Evolutionary conservation across 2,329 filamentous ascomycete genomes (phyloP).

Genomic region (Colletotrichum cuscutae): DNA sequence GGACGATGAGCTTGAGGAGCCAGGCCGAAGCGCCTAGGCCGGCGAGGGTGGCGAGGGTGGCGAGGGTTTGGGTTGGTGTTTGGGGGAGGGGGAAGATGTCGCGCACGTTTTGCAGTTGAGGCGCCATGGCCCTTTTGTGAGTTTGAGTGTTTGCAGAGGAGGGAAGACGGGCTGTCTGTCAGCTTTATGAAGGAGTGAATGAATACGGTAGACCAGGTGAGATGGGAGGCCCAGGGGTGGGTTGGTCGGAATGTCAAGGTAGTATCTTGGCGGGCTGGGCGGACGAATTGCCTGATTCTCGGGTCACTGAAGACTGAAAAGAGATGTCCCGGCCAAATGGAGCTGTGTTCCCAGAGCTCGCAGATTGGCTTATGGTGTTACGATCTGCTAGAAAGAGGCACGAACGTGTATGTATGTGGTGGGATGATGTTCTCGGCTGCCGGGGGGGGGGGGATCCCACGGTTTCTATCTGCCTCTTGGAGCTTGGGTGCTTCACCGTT

Average conservation of each 20-base stretch:
- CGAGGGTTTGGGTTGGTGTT: slow-evolving; percentile 24
- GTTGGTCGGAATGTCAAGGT: not conserved
- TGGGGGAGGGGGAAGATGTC: slow-evolving; percentile 23
- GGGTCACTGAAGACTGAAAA: not conserved
- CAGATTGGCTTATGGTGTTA: not conserved
- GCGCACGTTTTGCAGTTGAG: slow-evolving; percentile 5
- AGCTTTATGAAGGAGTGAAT: not conserved
- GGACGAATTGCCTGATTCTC: not conserved
- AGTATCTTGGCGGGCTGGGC: slow-evolving; percentile 2
- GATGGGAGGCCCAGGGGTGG: not conserved
- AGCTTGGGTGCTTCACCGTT: not conserved
- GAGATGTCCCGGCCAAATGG: slow-evolving; percentile 6
- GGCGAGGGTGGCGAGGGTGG: slow-evolving; percentile 27
- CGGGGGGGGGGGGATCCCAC: not conserved
- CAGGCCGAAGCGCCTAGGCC: slow-evolving; percentile 27
- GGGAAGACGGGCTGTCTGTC: not conserved
- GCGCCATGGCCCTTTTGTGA: slow-evolving; percentile 8
- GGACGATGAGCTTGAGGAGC: slow-evolving; percentile 31
- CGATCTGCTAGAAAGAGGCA: not conserved
- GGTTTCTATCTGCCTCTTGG: not conserved
- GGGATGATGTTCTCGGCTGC: not conserved
- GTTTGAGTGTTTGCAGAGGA: not conserved
- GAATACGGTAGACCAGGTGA: not conserved
- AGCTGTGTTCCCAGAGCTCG: not conserved
- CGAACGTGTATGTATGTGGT: not conserved